Base-by-base conservation (phyloP, 805 yeast species). In the Yamadazyma endophytica region DNA sequence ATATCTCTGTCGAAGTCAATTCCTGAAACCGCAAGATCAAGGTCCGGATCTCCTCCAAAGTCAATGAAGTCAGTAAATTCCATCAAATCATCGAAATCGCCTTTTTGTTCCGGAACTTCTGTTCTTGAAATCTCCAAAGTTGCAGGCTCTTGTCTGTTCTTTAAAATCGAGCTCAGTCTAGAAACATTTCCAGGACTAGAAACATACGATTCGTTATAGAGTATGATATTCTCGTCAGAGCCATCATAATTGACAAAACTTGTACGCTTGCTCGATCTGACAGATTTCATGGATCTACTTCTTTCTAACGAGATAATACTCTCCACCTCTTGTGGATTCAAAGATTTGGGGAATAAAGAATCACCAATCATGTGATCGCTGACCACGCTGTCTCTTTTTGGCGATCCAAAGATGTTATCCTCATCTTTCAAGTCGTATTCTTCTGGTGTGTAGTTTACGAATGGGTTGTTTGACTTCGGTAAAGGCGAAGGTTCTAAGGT, bases 241-340 rank as follows among this genome's bases (percentile, higher is more conserved):
- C 70, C 70, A 27, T 58, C 45, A 38, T 62, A 65, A 33, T 64
- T 64, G 13, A 58, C 54, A 39, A 53, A 65, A 16, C 68, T 60
- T 33, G 54, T 61, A 14, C 71, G 40, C 45, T 42, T 61, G 27
- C 45, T 53, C 11, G 65, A 56, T 32, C 46, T 60, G n/a, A 69
- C 52, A 0, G 87, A 79, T 47, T 73, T 69, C 61, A 73, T 62
- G 4, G 79, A 72, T 29, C 77, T 49, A 6, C 82, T 73, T 37
- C 89, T 67, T 52, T 84, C 94, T 26, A 84, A 49, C 6, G 82
- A 71, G 2, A 81, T 80, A 35, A 84, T 84, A 27, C 84, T 78
- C 42, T 80, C 84, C 8, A 84, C 83, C 47, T 84, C 94, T 31
- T 71, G 75, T 0, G 73, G 64, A 35, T 70, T 79, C 19, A 84